These are phyloP conservation scores for Clitopilus passeckerianus DNA, from an alignment of 768 basidiomycete species.

Conservation along the genomic window DNA sequence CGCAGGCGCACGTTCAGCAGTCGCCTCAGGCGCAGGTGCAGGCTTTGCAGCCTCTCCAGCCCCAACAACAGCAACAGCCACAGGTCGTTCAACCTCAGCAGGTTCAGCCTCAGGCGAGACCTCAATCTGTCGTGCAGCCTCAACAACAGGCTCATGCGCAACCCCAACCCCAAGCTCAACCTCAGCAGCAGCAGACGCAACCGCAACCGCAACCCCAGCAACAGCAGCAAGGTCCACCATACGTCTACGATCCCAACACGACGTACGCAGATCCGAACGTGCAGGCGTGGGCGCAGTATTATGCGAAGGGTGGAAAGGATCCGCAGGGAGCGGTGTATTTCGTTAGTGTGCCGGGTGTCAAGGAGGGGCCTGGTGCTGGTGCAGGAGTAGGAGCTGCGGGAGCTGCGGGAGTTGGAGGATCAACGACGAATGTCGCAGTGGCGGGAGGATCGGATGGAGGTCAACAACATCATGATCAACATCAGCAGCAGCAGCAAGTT, in stretches of 20 bases:
- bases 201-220: constrained; percentile 19
- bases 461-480: constrained; percentile 12
- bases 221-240: constrained; percentile 37
- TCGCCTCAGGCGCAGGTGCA: constrained; percentile 15
- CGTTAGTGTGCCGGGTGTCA: constrained; percentile 70
- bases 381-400: constrained; percentile 4
- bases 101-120: constrained; percentile 24
- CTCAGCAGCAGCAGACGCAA: constrained; percentile 15
- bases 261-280: constrained; percentile 77
- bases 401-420: constrained; percentile 10
- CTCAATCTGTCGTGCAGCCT: constrained; percentile 24
- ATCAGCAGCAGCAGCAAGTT: constrained; percentile 6
- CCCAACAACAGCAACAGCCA: constrained; percentile 8
- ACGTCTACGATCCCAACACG: constrained; percentile 56
- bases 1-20: constrained; percentile 19
- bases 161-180: constrained; percentile 16
- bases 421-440: constrained; percentile 13
- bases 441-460: not conserved
- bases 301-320: constrained; percentile 74
- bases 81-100: constrained; percentile 20
- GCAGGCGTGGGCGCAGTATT: constrained; percentile 86
- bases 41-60: constrained; percentile 12
- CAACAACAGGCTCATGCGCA: constrained; percentile 12
- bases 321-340: constrained; percentile 78
- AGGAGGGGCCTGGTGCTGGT: constrained; percentile 26